Percentiles rank a stretch among this genome's conserved stretches.
These are phyloP conservation scores for Talinum fruticosum DNA, from an alignment of 148 eudicot species.

Conservation along the genomic window DNA sequence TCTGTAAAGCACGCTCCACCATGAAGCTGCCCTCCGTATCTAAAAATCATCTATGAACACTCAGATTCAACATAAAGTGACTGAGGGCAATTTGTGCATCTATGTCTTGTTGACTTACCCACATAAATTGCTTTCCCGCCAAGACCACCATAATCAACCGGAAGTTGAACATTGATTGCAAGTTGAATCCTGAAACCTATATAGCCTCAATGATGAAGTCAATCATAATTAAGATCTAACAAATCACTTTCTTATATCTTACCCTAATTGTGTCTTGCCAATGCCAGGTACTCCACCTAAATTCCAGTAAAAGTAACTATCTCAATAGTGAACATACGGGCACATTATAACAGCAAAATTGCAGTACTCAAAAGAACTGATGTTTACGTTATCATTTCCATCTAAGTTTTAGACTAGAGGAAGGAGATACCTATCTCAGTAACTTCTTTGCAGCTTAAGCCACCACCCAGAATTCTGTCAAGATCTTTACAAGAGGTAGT, in stretches of 20 bases:
- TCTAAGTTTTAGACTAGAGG: not conserved
- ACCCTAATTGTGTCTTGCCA: slow-evolving; percentile 98
- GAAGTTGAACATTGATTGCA: slow-evolving; percentile 90
- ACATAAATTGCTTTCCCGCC: slow-evolving; percentile 87
- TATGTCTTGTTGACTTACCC: slow-evolving; percentile 55
- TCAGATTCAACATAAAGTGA: slow-evolving; percentile 24
- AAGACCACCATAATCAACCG: slow-evolving; percentile 72
- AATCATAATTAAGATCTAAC: not conserved
- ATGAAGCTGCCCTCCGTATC: slow-evolving; percentile 99
- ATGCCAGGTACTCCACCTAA: slow-evolving; percentile 95
- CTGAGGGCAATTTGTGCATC: slow-evolving; percentile 7
- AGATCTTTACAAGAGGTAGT: slow-evolving; percentile 84
- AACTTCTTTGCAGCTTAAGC: slow-evolving; percentile 87
- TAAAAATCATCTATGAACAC: slow-evolving; percentile 31
- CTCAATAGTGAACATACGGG: not conserved
- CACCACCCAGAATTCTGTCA: slow-evolving; percentile 84
- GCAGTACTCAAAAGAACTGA: slow-evolving; percentile 2
- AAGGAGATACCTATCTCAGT: slow-evolving; percentile 80
- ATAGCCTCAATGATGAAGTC: slow-evolving; percentile 17
- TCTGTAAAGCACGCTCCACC: slow-evolving; percentile 94
- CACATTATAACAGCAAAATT: not conserved
- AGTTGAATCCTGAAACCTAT: slow-evolving; percentile 79
- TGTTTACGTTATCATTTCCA: not conserved
- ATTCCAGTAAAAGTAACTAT: slow-evolving; percentile 13
- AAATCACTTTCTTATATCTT: slow-evolving; percentile 18